A percentile compares a stretch with the other conserved stretches of the same genome.
Conservation (phyloP, 345 rosid species). For the Salix purpurea region DNA sequence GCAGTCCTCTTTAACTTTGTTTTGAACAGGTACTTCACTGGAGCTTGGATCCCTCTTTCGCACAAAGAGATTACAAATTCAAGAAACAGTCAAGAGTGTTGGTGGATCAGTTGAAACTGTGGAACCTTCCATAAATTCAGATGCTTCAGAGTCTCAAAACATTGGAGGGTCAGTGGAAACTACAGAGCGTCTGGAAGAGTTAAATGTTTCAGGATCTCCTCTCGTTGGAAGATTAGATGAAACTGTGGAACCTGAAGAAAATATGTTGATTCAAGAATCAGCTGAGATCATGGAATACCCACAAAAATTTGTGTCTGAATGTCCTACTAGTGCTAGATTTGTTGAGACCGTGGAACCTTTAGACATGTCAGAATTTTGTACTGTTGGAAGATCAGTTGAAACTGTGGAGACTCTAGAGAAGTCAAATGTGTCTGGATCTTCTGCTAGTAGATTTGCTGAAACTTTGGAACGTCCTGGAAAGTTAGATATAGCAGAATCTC, state of each 20-base stretch:
- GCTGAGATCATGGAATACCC: conserved; percentile 5
- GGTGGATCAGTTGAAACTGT: background rate
- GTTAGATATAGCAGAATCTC: conserved; percentile 17
- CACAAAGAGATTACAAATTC: conserved; percentile 20
- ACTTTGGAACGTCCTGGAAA: conserved; percentile 10
- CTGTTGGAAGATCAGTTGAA: conserved; percentile 7
- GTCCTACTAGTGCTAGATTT: background rate
- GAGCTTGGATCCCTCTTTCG: conserved; percentile 48
- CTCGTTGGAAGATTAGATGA: conserved; percentile 3
- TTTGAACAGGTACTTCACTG: conserved; percentile 42
- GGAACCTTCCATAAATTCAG: background rate
- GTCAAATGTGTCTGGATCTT: conserved; percentile 13
- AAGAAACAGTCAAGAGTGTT: conserved; percentile 6
- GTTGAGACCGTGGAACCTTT: background rate
- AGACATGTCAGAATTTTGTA: background rate
- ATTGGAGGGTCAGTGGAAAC: conserved; percentile 9
- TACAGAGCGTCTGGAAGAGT: conserved; percentile 9
- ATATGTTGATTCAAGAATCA: background rate
- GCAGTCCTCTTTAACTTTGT: conserved; percentile 24
- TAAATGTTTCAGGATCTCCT: conserved; percentile 16
- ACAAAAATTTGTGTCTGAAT: conserved; percentile 11
- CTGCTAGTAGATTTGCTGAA: conserved; percentile 9
- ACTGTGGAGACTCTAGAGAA: conserved; percentile 9
- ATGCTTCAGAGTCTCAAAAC: background rate
- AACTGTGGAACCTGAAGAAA: conserved; percentile 12